A percentile compares a stretch with the other conserved stretches of the same genome.
phyloP scores from a whole-genome alignment of 2,329 filamentous ascomycete genomes.

The Blastomyces parvus region DNA sequence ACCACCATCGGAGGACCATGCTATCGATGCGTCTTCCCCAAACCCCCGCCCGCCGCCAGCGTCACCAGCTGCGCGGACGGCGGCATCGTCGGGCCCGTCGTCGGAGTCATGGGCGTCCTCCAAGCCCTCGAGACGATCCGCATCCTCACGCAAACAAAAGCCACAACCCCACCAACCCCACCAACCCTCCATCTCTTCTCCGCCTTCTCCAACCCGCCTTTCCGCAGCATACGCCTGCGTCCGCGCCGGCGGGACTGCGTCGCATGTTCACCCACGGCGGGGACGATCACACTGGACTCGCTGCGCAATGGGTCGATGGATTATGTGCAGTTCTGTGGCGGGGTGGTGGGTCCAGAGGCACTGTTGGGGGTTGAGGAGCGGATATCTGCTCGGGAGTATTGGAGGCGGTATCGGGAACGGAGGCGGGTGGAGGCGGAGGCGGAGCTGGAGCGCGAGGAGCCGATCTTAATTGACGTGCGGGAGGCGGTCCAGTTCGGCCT shows the following conservation, averaged over 20 bases:
- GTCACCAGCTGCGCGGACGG: slow-evolving; percentile 85
- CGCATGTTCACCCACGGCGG: slow-evolving; percentile 54
- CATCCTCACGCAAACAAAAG: slow-evolving; percentile 47
- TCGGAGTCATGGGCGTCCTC: slow-evolving; percentile 84
- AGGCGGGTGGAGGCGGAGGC: neutral
- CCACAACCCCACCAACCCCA: neutral
- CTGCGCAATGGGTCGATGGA: slow-evolving; percentile 60
- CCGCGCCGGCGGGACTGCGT: slow-evolving; percentile 61
- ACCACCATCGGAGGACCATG: slow-evolving; percentile 54
- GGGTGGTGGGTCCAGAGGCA: slow-evolving; percentile 41
- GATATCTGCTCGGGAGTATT: slow-evolving; percentile 56
- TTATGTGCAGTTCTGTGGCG: slow-evolving; percentile 79
- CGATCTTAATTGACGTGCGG: slow-evolving; percentile 69
- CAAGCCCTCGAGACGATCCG: slow-evolving; percentile 87
- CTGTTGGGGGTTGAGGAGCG: slow-evolving; percentile 56
- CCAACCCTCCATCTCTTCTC: slow-evolving; percentile 36
- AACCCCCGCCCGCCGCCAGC: slow-evolving; percentile 71
- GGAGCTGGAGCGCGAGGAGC: slow-evolving; percentile 22
- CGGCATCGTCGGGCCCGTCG: slow-evolving; percentile 83
- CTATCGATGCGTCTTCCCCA: slow-evolving; percentile 87
- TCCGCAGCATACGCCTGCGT: slow-evolving; percentile 67
- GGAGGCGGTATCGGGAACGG: slow-evolving; percentile 15
- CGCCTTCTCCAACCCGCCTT: slow-evolving; percentile 40
- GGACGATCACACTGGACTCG: slow-evolving; percentile 53
- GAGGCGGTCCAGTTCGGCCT: slow-evolving; percentile 79